phyloP scores from a whole-genome alignment of 1,139 yeast genomes.

The Kurtzmaniella quercitrusa region DNA sequence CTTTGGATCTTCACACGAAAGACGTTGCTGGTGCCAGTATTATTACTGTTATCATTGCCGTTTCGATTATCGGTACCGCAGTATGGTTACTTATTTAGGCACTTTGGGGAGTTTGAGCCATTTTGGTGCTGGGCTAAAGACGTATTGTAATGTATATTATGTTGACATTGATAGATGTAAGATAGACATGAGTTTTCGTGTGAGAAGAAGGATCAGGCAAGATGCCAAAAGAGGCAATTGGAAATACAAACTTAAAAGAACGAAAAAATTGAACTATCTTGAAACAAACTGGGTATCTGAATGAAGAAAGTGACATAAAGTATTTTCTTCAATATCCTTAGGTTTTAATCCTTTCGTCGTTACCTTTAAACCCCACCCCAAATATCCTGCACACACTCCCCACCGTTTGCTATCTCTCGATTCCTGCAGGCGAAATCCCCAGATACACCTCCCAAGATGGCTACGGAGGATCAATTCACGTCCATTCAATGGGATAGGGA shows the following conservation, averaged over 20 bases:
- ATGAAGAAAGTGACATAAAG: too few species aligned
- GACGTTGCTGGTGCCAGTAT: slow-evolving; percentile 90
- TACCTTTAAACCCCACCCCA: neutral
- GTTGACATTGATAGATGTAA: too few species aligned
- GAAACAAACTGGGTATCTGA: too few species aligned
- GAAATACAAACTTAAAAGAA: too few species aligned
- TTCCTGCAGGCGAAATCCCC: neutral
- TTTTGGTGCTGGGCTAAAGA: too few species aligned
- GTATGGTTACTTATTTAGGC: slow-evolving; percentile 63
- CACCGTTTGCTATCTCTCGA: neutral
- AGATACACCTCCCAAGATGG: slow-evolving; percentile 14
- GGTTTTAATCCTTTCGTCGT: neutral
- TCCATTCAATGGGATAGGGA: slow-evolving; percentile 58
- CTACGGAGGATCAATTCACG: slow-evolving; percentile 49
- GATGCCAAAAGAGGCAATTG: too few species aligned
- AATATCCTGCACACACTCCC: neutral
- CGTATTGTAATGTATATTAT: neutral
- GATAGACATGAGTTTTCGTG: too few species aligned
- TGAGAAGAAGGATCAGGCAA: too few species aligned
- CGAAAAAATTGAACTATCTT: too few species aligned
- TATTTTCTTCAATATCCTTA: neutral
- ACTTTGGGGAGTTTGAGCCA: neutral
- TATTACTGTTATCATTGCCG: slow-evolving; percentile 71
- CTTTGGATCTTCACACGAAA: slow-evolving; percentile 52
- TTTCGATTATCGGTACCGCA: slow-evolving; percentile 59